phyloP scores from a whole-genome alignment of 225 moss, liverwort and hornwort species.

The Thuidium tamariscinum region DNA sequence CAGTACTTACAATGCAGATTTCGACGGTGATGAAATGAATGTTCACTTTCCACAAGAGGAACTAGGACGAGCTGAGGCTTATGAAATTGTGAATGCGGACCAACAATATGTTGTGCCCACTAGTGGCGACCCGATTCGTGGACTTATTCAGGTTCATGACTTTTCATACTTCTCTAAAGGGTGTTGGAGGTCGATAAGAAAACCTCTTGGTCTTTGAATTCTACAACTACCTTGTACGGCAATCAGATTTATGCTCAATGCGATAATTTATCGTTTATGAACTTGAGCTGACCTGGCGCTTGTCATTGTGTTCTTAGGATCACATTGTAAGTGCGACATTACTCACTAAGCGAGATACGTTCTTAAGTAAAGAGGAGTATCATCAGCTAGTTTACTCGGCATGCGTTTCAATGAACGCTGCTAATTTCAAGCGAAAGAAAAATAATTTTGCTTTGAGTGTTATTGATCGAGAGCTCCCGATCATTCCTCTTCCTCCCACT shows the following conservation, averaged over 20 bases:
- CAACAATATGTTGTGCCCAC: constrained; percentile 91
- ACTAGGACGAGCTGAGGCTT: constrained; percentile 84
- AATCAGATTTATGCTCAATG: not conserved
- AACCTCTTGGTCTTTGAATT: not conserved
- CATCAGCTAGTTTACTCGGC: constrained; percentile 93
- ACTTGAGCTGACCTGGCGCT: not conserved
- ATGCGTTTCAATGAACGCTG: constrained; percentile 56
- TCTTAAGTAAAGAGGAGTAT: constrained; percentile 77
- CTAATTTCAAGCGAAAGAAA: constrained; percentile 51
- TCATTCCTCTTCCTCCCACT: constrained; percentile 66
- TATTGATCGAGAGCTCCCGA: constrained; percentile 54
- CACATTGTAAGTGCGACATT: constrained; percentile 84
- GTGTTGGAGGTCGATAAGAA: not conserved
- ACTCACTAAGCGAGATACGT: constrained; percentile 96
- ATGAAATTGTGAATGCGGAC: constrained; percentile 95
- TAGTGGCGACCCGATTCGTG: constrained; percentile 97
- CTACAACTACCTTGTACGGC: not conserved
- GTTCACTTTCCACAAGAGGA: constrained; percentile 99
- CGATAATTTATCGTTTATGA: not conserved
- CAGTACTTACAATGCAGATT: constrained; percentile 99
- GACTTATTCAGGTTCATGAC: constrained; percentile 79
- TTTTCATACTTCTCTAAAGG: not conserved
- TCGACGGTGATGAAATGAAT: constrained; percentile 99
- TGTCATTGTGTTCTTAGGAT: constrained; percentile 40
- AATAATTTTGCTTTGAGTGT: constrained; percentile 50